Evolutionary conservation across 108 stramenopile species (phyloP), one percentile per base, ranked within the genome.

Genomic region (Skeletonema menzelii): DNA sequence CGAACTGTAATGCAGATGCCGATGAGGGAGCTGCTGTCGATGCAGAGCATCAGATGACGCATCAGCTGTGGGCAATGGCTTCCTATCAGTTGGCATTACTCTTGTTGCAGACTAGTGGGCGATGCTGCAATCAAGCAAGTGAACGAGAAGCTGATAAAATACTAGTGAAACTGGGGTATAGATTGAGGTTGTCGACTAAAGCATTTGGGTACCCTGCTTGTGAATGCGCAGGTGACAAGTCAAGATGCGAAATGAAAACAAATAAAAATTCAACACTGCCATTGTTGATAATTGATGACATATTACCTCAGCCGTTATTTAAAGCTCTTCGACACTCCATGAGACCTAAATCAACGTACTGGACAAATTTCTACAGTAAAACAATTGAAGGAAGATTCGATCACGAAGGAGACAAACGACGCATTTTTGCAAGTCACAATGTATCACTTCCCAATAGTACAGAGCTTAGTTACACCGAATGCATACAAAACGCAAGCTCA

Each of bases 341-440:
- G 1, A 62, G 73, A 24, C 44, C 73, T 2, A 46, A 47, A 17
- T 81, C 80, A 28, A 34, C 42, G 10, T 81, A 81, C 70, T 81
- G 80, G 80, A 57, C 59, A 27, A 59, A 81, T 65, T 66, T 81
- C 65, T 74, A 74, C 26, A 49, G 32, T 42, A 58, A 64, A 65
- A 22, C 31, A 12, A 59, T 28, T 59, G 14, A 17, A 3, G 24
- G 8, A 31, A 22, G 19, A n/a, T n/a, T n/a, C n/a, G n/a, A n/a
- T n/a, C n/a, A n/a, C 0, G 26, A 61, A n/a, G 56, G 24, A 59
- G 38, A 27, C 10, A 34, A 35, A 15, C 56, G 17, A 49, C 72
- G 60, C 67, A 56, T 37, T 49, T 81, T 81, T 56, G 73, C 59
- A 28, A 81, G 80, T 59, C 80, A 81, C 59, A 81, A 81, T 63